phyloP scores from a whole-genome alignment of 2,329 filamentous ascomycete species.

The Fusarium sp. region DNA sequence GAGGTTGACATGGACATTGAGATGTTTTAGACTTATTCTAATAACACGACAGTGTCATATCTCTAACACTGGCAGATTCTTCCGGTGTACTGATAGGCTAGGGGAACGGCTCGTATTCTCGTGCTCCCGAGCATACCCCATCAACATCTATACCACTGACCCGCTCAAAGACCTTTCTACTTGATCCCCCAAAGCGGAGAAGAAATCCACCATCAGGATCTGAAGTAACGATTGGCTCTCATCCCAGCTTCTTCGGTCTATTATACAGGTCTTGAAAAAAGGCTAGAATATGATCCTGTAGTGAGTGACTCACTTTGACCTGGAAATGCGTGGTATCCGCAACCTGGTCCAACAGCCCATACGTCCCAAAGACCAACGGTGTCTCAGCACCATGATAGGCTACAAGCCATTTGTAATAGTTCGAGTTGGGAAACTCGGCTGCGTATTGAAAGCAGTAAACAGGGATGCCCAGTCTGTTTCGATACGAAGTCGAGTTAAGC shows the following conservation, averaged over 20 bases:
- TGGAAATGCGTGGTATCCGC: background rate
- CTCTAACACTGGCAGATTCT: no score
- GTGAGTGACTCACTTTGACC: background rate
- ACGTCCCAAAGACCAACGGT: background rate
- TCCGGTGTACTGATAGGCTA: background rate
- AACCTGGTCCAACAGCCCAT: background rate
- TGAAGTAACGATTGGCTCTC: background rate
- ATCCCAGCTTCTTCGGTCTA: background rate
- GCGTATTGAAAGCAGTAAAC: background rate
- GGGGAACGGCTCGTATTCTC: background rate
- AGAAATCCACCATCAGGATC: background rate
- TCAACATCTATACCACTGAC: background rate
- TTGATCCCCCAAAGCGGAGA: background rate
- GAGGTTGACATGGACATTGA: background rate
- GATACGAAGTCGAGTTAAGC: background rate
- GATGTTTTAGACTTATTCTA: background rate
- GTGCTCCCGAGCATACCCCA: background rate
- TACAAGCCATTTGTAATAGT: background rate
- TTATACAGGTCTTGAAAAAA: background rate
- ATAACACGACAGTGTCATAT: no score
- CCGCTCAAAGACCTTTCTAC: background rate
- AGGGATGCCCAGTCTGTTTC: background rate
- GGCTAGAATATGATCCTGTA: background rate
- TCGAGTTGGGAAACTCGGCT: background rate
- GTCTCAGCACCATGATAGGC: background rate